These are phyloP conservation scores for Globisporangium emineosum DNA, from an alignment of 352 stramenopile genomes.

Conservation along the genomic window DNA sequence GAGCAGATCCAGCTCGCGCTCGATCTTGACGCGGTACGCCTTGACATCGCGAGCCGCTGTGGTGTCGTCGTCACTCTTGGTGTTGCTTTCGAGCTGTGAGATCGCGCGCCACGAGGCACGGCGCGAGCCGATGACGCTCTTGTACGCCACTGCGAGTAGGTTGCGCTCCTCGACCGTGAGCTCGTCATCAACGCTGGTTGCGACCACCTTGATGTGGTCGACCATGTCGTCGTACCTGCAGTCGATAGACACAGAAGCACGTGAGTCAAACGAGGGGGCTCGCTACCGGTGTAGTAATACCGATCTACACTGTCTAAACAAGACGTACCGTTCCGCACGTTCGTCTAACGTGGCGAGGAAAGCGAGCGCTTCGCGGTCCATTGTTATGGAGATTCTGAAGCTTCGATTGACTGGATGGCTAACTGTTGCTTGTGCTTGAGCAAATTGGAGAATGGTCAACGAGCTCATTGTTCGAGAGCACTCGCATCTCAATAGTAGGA, in stretches of 20 bases:
- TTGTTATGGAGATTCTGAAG: slow-evolving; percentile 21
- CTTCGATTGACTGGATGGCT: background rate
- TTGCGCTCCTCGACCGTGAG: slow-evolving; percentile 99
- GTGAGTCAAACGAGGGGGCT: background rate
- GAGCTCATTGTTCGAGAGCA: background rate
- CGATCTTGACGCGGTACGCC: slow-evolving; percentile 97
- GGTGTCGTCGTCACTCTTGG: slow-evolving; percentile 55
- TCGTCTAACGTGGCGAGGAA: slow-evolving; percentile 83
- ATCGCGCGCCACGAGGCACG: slow-evolving; percentile 99
- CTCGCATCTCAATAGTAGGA: background rate
- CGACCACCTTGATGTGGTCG: slow-evolving; percentile 98
- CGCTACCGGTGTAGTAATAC: no score
- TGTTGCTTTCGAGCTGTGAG: slow-evolving; percentile 94
- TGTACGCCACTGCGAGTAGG: slow-evolving; percentile 93
- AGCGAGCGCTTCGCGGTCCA: slow-evolving; percentile 79
- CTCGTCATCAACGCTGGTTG: slow-evolving; percentile 93
- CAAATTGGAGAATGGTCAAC: background rate
- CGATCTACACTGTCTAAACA: no score
- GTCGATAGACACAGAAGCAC: background rate
- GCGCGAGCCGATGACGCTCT: slow-evolving; percentile 98
- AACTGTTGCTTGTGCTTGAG: background rate
- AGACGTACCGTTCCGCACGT: slow-evolving; percentile 69
- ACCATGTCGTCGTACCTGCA: slow-evolving; percentile 91
- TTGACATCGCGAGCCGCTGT: slow-evolving; percentile 61
- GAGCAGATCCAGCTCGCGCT: slow-evolving; percentile 94